Evolutionary conservation across 306 rosid species (phyloP), one percentile per base, ranked within the genome.

Genomic region (Corylus avellana): DNA sequence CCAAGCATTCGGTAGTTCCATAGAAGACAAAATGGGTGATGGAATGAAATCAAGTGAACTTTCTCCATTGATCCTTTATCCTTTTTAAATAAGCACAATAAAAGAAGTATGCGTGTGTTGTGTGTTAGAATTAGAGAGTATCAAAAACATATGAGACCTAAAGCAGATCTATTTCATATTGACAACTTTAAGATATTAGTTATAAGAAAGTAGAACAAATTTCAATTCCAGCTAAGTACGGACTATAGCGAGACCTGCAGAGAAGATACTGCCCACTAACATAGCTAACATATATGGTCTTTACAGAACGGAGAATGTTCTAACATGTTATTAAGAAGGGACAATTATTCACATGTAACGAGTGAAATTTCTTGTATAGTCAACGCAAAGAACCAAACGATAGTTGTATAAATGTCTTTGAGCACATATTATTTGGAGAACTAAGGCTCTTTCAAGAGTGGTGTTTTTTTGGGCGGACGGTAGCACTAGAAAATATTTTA

Each of bases 11-110:
- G 4, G n/a, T 4, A 44, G 29, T n/a, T 67, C 49, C 72, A 67
- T 42, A 8, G 49, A 39, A 50, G 48, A 54, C 46, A 61, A 16
- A 20, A 29, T 11, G 39, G 6, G 47, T 9, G 6, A 32, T 67
- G 39, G 37, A 78, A 37, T 53, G 61, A 79, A 46, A 71, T 57
- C 42, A 53, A 53, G 29, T 13, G 49, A 55, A 27, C 49, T 29
- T 14, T 53, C 32, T 8, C 56, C 4, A 44, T 12, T 7, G 5
- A 70, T 49, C 51, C 49, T 47, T 81, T 62, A 58, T 63, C 69
- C 14, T 12, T 42, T 20, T 73, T 37, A 53, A 54, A 62, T 20
- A 64, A 25, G 3, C 10, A 54, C 47, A 70, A 12, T 50, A 2
- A 63, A 3, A 61, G 32, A 74, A 10, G 75, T 4, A 44, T 10